phyloP scores from a whole-genome alignment of 2,329 filamentous ascomycete genomes.

The Eutypa lata region DNA sequence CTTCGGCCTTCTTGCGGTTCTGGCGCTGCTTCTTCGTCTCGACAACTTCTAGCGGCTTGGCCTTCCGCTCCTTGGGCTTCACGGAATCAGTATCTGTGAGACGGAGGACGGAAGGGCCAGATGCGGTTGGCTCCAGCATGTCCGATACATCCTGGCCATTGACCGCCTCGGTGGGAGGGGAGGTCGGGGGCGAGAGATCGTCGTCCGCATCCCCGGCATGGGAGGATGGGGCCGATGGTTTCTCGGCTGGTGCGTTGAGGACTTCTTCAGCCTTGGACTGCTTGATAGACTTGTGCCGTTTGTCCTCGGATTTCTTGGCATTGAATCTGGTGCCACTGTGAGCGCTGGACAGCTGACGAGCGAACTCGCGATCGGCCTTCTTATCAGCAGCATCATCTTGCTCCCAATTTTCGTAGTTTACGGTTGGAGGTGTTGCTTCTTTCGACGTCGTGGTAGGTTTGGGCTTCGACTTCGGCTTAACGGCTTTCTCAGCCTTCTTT shows the following conservation, averaged over 20 bases:
- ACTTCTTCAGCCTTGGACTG: constrained; percentile 60
- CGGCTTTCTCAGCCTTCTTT: constrained; percentile 36
- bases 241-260: constrained; percentile 39
- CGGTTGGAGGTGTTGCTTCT: constrained; percentile 28
- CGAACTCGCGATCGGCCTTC: constrained; percentile 61
- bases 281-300: constrained; percentile 68
- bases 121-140: constrained; percentile 76
- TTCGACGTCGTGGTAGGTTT: constrained; percentile 28
- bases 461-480: constrained; percentile 34
- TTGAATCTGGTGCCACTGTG: constrained; percentile 66
- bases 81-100: constrained; percentile 66
- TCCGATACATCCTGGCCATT: constrained; percentile 74
- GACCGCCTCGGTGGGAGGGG: constrained; percentile 57
- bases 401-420: constrained; percentile 34
- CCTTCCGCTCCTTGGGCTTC: constrained; percentile 61
- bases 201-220: constrained; percentile 77
- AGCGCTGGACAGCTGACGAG: constrained; percentile 66
- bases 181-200: constrained; percentile 68
- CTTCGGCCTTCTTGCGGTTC: constrained; percentile 85
- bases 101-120: constrained; percentile 72
- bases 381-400: constrained; percentile 63
- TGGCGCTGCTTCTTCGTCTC: constrained; percentile 96
- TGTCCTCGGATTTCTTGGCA: constrained; percentile 54
- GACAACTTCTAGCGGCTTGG: constrained; percentile 60
- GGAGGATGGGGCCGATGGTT: constrained; percentile 63